Evolutionary conservation across 2,329 filamentous ascomycete genomes (phyloP).

Genomic region (Ilyonectria robusta): DNA sequence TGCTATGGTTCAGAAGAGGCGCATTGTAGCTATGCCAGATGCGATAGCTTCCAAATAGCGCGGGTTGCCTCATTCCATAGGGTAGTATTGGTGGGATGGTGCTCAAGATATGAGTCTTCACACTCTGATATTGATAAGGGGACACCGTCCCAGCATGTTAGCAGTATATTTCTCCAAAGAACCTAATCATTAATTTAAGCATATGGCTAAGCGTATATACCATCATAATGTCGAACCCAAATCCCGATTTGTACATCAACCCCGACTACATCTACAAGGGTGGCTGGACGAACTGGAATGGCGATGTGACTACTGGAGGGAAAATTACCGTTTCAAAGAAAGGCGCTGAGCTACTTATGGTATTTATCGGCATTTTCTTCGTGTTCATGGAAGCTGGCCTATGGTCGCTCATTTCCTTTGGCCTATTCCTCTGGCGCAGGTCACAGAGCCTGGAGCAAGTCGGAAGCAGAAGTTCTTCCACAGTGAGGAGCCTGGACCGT

Average conservation of each 20-base stretch:
- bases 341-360: conserved; percentile 6
- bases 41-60: not conserved
- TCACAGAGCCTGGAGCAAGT: not conserved
- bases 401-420: conserved; percentile 18
- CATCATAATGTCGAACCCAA: conserved; percentile 12
- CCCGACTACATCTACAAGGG: conserved; percentile 12
- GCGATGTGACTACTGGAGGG: conserved; percentile 6
- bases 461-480: not conserved
- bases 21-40: not conserved
- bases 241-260: conserved; percentile 8
- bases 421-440: conserved; percentile 4
- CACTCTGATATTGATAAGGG: not conserved
- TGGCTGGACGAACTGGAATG: conserved; percentile 20
- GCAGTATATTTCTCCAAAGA: not conserved
- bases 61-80: not conserved
- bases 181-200: too few relatives aligned
- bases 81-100: not conserved
- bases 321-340: conserved; percentile 6
- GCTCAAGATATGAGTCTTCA: not conserved
- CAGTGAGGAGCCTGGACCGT: not conserved
- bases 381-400: conserved; percentile 15
- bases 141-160: too few relatives aligned
- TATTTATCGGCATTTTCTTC: conserved; percentile 16
- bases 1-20: not conserved
- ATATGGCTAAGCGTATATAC: not conserved